Conservation (phyloP, 805 yeast genomes). For the Starmerella bombi region DNA sequence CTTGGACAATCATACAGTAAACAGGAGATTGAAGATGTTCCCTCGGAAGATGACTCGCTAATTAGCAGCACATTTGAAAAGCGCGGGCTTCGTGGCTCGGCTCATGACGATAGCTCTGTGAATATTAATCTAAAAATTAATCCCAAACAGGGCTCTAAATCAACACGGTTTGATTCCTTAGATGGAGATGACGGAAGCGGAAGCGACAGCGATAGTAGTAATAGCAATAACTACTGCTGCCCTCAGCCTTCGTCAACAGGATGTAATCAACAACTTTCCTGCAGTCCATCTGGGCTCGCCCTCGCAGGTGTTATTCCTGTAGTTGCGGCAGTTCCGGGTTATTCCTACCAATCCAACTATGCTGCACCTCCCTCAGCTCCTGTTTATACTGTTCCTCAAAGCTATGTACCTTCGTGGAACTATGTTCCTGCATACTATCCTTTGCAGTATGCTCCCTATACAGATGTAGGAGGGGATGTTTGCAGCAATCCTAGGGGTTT, state of each 20-base stretch:
- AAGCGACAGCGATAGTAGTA: neutral
- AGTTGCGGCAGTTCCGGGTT: neutral
- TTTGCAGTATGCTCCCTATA: neutral
- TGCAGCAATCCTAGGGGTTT: neutral
- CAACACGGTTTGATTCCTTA: neutral
- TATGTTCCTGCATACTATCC: neutral
- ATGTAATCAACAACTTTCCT: neutral
- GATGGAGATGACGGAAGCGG: neutral
- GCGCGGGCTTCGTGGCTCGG: too few relatives aligned
- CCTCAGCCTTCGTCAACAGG: neutral
- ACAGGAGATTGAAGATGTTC: too few relatives aligned
- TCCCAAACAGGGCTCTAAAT: neutral
- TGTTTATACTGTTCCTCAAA: neutral
- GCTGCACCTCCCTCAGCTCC: neutral
- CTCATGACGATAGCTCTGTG: neutral
- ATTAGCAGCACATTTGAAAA: too few relatives aligned
- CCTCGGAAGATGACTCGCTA: too few relatives aligned
- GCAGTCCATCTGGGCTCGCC: neutral
- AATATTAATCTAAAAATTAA: neutral
- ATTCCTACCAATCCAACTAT: neutral
- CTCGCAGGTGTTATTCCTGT: neutral
- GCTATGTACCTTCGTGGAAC: neutral
- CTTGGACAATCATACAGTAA: too few relatives aligned
- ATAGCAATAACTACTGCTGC: neutral
- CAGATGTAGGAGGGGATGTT: neutral